These are phyloP conservation scores for Leishmania lainsoni DNA, from an alignment of 208 protist genomes.

Conservation along the genomic window DNA sequence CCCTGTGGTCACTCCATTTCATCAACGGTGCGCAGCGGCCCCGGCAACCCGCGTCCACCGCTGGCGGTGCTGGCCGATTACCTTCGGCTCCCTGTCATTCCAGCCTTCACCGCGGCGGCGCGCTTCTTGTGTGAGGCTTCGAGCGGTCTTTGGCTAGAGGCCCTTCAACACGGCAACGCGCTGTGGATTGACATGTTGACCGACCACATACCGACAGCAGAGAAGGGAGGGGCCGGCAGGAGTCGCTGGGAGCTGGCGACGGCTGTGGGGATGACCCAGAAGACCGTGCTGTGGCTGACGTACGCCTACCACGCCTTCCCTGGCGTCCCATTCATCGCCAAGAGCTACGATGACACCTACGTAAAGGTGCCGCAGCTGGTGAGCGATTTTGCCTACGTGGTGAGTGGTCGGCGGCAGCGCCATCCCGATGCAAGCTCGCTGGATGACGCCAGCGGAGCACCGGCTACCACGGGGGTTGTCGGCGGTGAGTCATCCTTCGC, in stretches of 20 bases:
- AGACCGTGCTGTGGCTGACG: slow-evolving; percentile 44
- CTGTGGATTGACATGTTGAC: slow-evolving; percentile 34
- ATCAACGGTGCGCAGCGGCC: neutral
- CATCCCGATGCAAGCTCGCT: neutral
- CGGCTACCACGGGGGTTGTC: neutral
- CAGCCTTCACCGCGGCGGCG: slow-evolving; percentile 13
- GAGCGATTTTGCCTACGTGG: slow-evolving; percentile 27
- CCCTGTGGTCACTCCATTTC: slow-evolving; percentile 3
- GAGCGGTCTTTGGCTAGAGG: slow-evolving; percentile 27
- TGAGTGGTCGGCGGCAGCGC: neutral
- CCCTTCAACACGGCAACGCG: slow-evolving; percentile 28
- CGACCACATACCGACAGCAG: slow-evolving; percentile 27
- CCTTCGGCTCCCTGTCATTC: slow-evolving; percentile 4
- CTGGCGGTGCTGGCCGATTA: neutral
- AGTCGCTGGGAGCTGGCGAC: slow-evolving; percentile 31
- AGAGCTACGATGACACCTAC: slow-evolving; percentile 47
- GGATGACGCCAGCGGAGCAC: neutral
- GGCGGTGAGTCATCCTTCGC: neutral
- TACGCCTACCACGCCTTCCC: slow-evolving; percentile 38
- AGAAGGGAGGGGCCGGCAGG: slow-evolving; percentile 9
- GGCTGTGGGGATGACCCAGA: slow-evolving; percentile 45
- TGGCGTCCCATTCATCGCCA: slow-evolving; percentile 33
- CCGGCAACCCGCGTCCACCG: neutral
- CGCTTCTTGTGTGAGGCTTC: slow-evolving; percentile 33
- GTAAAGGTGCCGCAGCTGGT: slow-evolving; percentile 46